Evolutionary conservation across 257 asterid species (phyloP).

Genomic region (Salvia splendens): DNA sequence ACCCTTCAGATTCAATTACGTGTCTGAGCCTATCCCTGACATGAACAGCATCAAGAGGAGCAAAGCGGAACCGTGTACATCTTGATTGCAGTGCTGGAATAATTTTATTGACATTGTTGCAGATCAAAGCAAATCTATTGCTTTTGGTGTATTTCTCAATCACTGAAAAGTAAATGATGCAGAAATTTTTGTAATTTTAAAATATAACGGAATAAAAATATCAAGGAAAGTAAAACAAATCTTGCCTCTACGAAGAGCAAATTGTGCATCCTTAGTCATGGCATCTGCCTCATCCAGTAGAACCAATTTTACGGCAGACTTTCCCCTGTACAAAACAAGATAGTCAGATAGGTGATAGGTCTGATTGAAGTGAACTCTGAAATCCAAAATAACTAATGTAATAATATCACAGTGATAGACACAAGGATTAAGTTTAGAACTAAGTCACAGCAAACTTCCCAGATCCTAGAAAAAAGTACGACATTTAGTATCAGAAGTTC

Average conservation of each 20-base stretch:
- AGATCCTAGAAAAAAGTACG: not conserved
- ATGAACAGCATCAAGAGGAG: constrained; percentile 87
- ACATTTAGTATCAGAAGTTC: constrained; percentile 4
- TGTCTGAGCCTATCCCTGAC: constrained; percentile 80
- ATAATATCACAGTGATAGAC: constrained; percentile 6
- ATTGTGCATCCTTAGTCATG: constrained; percentile 99
- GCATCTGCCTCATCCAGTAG: constrained; percentile 98
- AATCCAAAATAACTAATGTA: not conserved
- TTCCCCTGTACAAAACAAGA: constrained; percentile 57
- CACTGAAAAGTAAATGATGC: constrained; percentile 55
- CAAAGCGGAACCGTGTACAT: constrained; percentile 97
- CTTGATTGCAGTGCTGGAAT: constrained; percentile 98
- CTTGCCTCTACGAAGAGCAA: constrained; percentile 97
- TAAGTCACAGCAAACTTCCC: not conserved
- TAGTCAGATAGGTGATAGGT: constrained; percentile 23
- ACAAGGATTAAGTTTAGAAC: not conserved
- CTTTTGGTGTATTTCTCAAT: constrained; percentile 90
- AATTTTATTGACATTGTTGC: constrained; percentile 95
- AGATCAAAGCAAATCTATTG: constrained; percentile 91
- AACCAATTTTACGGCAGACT: constrained; percentile 76
- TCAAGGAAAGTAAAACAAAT: constrained; percentile 17
- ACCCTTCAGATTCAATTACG: constrained; percentile 84
- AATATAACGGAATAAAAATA: constrained; percentile 9
- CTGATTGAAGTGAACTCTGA: constrained; percentile 1
- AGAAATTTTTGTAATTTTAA: not conserved